Evolutionary conservation across 768 basidiomycete species (phyloP).

Genomic region (Pleurotus ostreatus): DNA sequence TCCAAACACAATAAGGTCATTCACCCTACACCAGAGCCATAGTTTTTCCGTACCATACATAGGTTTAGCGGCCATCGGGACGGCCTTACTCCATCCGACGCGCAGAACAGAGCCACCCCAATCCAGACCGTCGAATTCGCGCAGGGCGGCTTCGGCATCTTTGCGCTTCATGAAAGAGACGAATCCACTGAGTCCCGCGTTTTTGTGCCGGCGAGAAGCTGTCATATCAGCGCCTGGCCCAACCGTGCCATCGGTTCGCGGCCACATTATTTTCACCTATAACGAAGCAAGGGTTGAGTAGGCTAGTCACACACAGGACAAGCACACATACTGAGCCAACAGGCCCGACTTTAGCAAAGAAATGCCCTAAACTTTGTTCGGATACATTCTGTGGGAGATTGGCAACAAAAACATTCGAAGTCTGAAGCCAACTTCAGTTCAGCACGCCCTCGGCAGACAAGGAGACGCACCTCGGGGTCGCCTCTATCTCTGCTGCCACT

Average conservation of each 20-base stretch:
- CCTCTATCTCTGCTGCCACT: slow-evolving; percentile 88
- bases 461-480: slow-evolving; percentile 68
- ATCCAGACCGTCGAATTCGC: slow-evolving; percentile 88
- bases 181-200: slow-evolving; percentile 85
- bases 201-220: slow-evolving; percentile 63
- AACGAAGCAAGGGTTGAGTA: background rate
- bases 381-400: slow-evolving; percentile 87
- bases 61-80: slow-evolving; percentile 75
- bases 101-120: slow-evolving; percentile 89
- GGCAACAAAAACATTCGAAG: slow-evolving; percentile 94
- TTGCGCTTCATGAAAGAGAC: slow-evolving; percentile 94
- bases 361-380: slow-evolving; percentile 79
- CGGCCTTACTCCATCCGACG: slow-evolving; percentile 97
- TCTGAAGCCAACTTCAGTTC: slow-evolving; percentile 40
- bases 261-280: slow-evolving; percentile 98
- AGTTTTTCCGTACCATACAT: slow-evolving; percentile 63
- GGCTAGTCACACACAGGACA: background rate
- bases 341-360: slow-evolving; percentile 91
- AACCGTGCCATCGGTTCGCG: slow-evolving; percentile 67
- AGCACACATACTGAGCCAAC: slow-evolving; percentile 72
- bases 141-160: slow-evolving; percentile 85
- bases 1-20: background rate
- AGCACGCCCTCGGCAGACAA: background rate
- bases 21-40: background rate
- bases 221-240: slow-evolving; percentile 80